phyloP scores from a whole-genome alignment of 768 basidiomycete species.

The Antrodiella citrinella region DNA sequence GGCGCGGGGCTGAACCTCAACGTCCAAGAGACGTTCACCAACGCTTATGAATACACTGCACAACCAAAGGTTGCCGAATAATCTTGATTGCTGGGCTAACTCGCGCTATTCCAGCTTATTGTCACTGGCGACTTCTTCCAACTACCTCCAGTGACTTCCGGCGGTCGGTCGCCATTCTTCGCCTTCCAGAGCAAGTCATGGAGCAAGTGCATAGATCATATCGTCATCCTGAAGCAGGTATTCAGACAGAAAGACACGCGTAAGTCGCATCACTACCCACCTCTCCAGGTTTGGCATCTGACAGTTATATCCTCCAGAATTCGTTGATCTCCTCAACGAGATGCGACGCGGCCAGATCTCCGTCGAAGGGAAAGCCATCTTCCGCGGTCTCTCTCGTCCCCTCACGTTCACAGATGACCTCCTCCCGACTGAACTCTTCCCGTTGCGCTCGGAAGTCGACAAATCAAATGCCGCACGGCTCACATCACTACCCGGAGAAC shows the following conservation, averaged over 20 bases:
- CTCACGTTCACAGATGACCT: conserved; percentile 23
- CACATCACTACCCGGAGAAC: conserved; percentile 33
- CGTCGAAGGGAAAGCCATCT: conserved; percentile 34
- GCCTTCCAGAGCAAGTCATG: conserved; percentile 58
- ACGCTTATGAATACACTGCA: no score
- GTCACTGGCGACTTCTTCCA: conserved; percentile 65
- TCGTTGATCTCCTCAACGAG: conserved; percentile 70
- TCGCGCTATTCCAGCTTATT: conserved; percentile 35
- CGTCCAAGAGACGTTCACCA: no score
- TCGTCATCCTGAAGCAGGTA: conserved; percentile 61
- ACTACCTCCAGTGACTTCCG: conserved; percentile 49
- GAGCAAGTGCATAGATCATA: conserved; percentile 49
- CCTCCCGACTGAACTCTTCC: conserved; percentile 50
- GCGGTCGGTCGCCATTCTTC: conserved; percentile 38
- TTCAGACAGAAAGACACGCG: conserved; percentile 70
- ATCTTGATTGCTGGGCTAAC: neutral
- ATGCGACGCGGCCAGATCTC: conserved; percentile 57
- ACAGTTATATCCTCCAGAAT: conserved; percentile 29
- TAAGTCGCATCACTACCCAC: conserved; percentile 27
- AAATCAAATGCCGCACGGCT: conserved; percentile 52
- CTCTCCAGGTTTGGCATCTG: no score
- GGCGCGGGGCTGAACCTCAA: no score
- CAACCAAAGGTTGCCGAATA: neutral
- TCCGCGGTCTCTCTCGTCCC: conserved; percentile 38
- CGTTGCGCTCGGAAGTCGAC: conserved; percentile 63